Percentiles rank a stretch among this genome's conserved stretches.
phyloP scores from a whole-genome alignment of 495 filamentous ascomycete species.

The Aspergillus nidulans region DNA sequence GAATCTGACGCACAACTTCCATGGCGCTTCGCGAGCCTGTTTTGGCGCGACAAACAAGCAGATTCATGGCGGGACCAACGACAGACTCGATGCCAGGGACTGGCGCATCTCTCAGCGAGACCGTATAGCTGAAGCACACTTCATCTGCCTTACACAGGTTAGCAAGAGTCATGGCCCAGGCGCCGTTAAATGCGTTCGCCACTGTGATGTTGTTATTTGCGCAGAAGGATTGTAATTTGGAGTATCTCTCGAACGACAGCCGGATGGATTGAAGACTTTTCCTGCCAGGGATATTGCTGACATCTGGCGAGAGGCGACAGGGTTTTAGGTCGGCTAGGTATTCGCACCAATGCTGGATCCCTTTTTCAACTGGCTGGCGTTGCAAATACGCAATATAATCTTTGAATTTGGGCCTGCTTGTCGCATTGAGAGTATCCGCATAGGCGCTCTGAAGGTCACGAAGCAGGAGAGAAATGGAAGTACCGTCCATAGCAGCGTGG shows the following conservation, averaged over 20 bases:
- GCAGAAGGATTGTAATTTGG: constrained; percentile 43
- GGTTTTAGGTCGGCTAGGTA: constrained; percentile 47
- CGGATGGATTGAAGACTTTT: too few species aligned
- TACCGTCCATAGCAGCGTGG: constrained; percentile 51
- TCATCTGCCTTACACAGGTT: constrained; percentile 46
- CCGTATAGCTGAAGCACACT: constrained; percentile 51
- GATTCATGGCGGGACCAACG: constrained; percentile 51
- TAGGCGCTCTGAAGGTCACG: constrained; percentile 48
- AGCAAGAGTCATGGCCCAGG: constrained; percentile 50
- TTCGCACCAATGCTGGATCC: constrained; percentile 49
- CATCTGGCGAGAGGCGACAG: constrained; percentile 47
- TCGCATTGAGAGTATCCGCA: constrained; percentile 29
- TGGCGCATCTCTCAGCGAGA: constrained; percentile 46
- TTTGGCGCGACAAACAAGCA: constrained; percentile 48
- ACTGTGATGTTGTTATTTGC: constrained; percentile 44
- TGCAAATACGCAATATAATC: constrained; percentile 48
- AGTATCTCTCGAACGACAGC: too few species aligned
- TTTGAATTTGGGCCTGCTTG: constrained; percentile 48
- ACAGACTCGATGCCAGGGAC: constrained; percentile 42
- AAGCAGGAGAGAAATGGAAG: constrained; percentile 45
- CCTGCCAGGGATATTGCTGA: too few species aligned
- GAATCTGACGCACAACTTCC: constrained; percentile 35
- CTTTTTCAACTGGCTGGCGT: constrained; percentile 29
- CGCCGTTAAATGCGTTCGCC: constrained; percentile 48
- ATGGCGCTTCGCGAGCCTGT: constrained; percentile 24